phyloP scores from a whole-genome alignment of 129 eudicot genomes.

The Pittosporum tobira region DNA sequence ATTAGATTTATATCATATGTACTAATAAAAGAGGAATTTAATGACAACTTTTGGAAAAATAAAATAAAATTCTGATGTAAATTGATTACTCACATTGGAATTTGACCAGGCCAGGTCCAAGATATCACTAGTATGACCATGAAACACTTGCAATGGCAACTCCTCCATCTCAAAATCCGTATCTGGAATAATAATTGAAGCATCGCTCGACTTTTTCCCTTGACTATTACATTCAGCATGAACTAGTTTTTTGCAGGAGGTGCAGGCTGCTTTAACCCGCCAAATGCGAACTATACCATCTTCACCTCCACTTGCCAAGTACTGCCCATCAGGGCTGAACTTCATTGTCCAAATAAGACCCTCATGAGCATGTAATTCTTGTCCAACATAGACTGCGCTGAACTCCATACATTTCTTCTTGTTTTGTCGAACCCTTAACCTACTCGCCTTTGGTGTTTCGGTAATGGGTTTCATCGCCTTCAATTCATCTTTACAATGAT shows the following conservation, averaged over 20 bases:
- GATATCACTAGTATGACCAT: conserved; percentile 38
- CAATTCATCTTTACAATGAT: background rate
- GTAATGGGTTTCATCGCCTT: conserved; percentile 7
- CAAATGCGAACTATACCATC: conserved; percentile 55
- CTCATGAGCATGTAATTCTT: conserved; percentile 43
- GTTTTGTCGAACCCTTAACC: conserved; percentile 24
- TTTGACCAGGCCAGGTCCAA: conserved; percentile 58
- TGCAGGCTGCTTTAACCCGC: conserved; percentile 21
- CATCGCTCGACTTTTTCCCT: conserved; percentile 8
- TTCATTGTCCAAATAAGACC: conserved; percentile 45
- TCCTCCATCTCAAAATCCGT: conserved; percentile 38
- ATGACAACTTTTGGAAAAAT: background rate
- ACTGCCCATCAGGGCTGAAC: conserved; percentile 52
- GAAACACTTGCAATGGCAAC: conserved; percentile 33
- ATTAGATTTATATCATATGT: background rate
- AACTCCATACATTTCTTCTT: conserved; percentile 33
- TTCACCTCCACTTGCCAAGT: conserved; percentile 49
- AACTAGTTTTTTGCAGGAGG: conserved; percentile 11
- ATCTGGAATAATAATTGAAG: conserved; percentile 35
- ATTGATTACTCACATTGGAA: conserved; percentile 41
- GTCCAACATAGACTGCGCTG: conserved; percentile 31
- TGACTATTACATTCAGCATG: background rate
- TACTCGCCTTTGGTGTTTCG: conserved; percentile 13
- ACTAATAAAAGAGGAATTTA: background rate
- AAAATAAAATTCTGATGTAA: background rate